These are phyloP conservation scores for Ophiostoma sp. DNA, from an alignment of 2,329 filamentous ascomycete species.

Conservation along the genomic window DNA sequence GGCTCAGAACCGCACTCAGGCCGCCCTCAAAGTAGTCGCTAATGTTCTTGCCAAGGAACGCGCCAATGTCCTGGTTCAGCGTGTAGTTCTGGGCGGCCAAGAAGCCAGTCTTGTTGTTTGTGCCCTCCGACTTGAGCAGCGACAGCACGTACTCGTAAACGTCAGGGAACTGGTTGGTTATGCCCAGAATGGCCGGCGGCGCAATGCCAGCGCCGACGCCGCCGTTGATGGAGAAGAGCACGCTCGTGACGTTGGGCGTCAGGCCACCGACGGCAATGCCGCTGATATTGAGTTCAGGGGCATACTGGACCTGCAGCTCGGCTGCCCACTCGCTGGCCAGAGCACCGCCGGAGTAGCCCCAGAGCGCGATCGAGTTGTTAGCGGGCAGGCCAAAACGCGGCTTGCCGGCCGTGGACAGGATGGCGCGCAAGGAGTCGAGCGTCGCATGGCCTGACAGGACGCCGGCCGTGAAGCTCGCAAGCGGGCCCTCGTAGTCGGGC, in stretches of 20 bases:
- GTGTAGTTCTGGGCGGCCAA: constrained; percentile 29
- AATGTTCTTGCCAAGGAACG: constrained; percentile 36
- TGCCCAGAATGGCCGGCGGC: constrained; percentile 35
- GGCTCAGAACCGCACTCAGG: constrained; percentile 25
- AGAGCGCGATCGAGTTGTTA: constrained; percentile 39
- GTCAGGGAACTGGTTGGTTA: constrained; percentile 34
- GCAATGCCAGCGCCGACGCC: constrained; percentile 34
- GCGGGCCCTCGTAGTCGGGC: constrained; percentile 42
- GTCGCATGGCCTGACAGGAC: constrained; percentile 40
- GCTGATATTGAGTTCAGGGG: constrained; percentile 42
- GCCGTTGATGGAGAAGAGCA: constrained; percentile 34
- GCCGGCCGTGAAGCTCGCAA: constrained; percentile 40
- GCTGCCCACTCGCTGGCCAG: constrained; percentile 46
- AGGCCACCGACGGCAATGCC: constrained; percentile 44
- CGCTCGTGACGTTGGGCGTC: constrained; percentile 38
- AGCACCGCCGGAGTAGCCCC: constrained; percentile 51
- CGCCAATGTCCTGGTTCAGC: constrained; percentile 30
- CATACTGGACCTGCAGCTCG: constrained; percentile 44
- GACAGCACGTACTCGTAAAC: constrained; percentile 29
- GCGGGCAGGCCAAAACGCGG: constrained; percentile 30
- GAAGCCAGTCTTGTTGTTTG: constrained; percentile 35
- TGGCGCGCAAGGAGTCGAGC: constrained; percentile 41
- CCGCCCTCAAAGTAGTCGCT: constrained; percentile 39
- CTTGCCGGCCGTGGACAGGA: constrained; percentile 29
- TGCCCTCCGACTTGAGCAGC: constrained; percentile 30